These are phyloP conservation scores for Rosa lucieae DNA, from an alignment of 306 rosid species.

Conservation along the genomic window DNA sequence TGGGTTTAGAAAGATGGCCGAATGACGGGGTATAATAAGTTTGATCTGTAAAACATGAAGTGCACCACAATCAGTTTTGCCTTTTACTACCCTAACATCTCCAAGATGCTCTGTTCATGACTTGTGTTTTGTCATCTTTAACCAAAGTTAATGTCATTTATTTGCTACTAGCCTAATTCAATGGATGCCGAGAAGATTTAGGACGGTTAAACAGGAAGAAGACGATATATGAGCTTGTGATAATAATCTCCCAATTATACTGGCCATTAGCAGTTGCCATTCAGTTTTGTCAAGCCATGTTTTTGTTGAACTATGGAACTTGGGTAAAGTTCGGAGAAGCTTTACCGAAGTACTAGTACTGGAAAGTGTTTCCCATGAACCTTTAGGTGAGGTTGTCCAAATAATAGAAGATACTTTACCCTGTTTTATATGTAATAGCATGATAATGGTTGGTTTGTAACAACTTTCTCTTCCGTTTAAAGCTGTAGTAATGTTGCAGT, in stretches of 20 bases:
- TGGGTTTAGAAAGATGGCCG: background rate
- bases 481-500: background rate
- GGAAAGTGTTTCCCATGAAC: background rate
- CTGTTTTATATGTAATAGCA: background rate
- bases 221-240: too few species aligned
- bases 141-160: too few species aligned
- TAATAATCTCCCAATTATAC: too few species aligned
- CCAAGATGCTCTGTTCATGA: background rate
- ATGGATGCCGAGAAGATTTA: too few species aligned
- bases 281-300: too few species aligned
- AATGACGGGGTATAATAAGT: too few species aligned
- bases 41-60: background rate
- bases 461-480: background rate
- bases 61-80: background rate
- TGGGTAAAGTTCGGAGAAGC: too few species aligned
- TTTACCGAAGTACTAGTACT: too few species aligned
- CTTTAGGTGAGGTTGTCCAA: background rate
- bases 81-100: background rate
- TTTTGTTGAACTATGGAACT: too few species aligned
- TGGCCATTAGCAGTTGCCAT: background rate
- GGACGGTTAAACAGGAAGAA: too few species aligned
- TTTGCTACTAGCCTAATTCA: too few species aligned
- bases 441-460: background rate
- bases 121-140: too few species aligned
- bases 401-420: background rate